phyloP scores from a whole-genome alignment of 305 asterid species.

The Ajuga reptans region DNA sequence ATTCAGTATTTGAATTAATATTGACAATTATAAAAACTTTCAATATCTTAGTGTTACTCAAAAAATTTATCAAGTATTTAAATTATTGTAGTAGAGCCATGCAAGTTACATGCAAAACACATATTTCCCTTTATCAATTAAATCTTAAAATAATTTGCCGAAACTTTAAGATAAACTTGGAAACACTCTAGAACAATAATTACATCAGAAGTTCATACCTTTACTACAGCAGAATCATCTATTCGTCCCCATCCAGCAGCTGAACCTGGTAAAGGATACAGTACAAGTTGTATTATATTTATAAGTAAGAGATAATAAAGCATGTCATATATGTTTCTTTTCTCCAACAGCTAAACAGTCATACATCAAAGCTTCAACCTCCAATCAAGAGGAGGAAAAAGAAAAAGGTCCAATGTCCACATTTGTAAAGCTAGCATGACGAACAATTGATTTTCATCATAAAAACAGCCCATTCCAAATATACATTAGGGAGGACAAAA shows the following conservation, averaged over 20 bases:
- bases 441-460: not conserved
- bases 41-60: not conserved
- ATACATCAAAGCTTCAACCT: not conserved
- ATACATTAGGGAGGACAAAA: not conserved
- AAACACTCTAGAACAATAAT: not conserved
- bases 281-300: conserved; percentile 6
- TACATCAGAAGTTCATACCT: conserved; percentile 47
- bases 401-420: not conserved
- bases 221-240: conserved; percentile 91
- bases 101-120: not conserved
- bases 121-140: not conserved
- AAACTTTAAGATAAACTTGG: conserved; percentile 1
- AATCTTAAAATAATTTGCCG: not conserved
- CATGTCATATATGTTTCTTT: not conserved
- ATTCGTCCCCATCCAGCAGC: conserved; percentile 99
- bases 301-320: conserved; percentile 13
- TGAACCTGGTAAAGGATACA: conserved; percentile 56
- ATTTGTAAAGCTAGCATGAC: not conserved
- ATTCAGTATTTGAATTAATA: not conserved
- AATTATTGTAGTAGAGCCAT: not conserved
- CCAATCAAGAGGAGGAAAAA: not conserved
- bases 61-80: not conserved
- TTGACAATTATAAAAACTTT: not conserved
- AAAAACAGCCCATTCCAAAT: not conserved
- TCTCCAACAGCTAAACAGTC: not conserved